phyloP scores from a whole-genome alignment of 352 stramenopile species.

The Phytophthora pisi region DNA sequence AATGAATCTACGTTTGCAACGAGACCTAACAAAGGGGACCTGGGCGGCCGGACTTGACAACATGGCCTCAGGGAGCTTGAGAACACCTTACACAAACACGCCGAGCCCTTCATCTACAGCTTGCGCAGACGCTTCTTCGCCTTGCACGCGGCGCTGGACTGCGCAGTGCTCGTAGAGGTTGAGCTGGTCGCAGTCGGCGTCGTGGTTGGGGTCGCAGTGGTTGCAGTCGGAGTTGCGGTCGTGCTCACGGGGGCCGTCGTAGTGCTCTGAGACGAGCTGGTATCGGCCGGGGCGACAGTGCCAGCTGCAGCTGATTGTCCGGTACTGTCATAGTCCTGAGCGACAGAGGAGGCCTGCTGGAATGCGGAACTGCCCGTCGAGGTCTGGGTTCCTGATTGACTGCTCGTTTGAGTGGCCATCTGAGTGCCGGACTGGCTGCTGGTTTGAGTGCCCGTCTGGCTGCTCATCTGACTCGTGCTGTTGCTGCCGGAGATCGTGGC shows the following conservation, averaged over 20 bases:
- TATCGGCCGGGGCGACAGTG: conserved; percentile 25
- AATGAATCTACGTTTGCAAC: conserved; percentile 5
- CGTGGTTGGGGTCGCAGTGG: conserved; percentile 16
- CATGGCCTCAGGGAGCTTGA: not conserved
- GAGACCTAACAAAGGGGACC: not conserved
- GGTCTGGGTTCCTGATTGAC: conserved; percentile 19
- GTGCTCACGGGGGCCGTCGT: conserved; percentile 10
- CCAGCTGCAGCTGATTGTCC: conserved; percentile 18
- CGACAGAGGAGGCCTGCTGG: conserved; percentile 22
- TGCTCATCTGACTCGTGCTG: conserved; percentile 24
- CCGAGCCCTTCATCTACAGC: conserved; percentile 15
- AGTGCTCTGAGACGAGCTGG: conserved; percentile 9
- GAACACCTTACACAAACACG: conserved; percentile 5
- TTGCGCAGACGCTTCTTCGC: conserved; percentile 34
- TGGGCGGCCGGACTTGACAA: not conserved
- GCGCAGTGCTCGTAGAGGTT: conserved; percentile 8
- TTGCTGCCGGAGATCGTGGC: conserved; percentile 24
- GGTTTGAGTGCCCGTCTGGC: conserved; percentile 6
- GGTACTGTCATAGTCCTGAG: conserved; percentile 22
- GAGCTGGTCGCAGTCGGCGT: conserved; percentile 12
- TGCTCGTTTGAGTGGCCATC: conserved; percentile 1
- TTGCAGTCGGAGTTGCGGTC: conserved; percentile 3
- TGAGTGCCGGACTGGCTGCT: conserved; percentile 15
- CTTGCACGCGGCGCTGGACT: conserved; percentile 21
- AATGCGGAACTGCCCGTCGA: conserved; percentile 7